phyloP scores from a whole-genome alignment of 805 yeast genomes.

The Candida endomychidarum region DNA sequence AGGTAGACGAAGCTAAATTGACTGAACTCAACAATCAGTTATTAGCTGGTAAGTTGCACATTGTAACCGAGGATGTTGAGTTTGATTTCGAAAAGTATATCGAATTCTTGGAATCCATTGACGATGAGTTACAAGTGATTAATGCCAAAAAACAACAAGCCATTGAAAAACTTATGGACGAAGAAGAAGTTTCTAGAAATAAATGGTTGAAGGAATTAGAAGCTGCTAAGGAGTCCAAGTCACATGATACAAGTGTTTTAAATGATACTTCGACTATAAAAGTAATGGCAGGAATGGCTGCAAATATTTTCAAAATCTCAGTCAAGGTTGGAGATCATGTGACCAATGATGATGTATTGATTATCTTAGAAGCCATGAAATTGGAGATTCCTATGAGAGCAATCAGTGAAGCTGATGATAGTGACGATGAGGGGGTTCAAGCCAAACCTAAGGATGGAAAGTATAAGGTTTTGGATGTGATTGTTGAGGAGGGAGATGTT shows the following conservation, averaged over 20 bases:
- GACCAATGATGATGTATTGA: constrained; percentile 18
- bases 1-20: constrained; percentile 41
- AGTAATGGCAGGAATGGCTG: constrained; percentile 28
- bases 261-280: constrained; percentile 23
- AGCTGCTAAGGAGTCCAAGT: constrained; percentile 20
- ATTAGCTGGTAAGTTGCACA: constrained; percentile 25
- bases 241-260: constrained; percentile 14
- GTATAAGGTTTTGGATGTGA: constrained; percentile 23
- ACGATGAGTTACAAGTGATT: constrained; percentile 23
- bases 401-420: constrained; percentile 15
- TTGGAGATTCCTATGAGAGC: constrained; percentile 33
- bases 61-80: constrained; percentile 25
- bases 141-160: constrained; percentile 12
- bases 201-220: constrained; percentile 24
- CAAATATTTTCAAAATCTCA: constrained; percentile 31
- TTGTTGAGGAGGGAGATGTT: constrained; percentile 32
- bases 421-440: constrained; percentile 15
- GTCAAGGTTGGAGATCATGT: constrained; percentile 22
- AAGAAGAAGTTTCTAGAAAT: constrained; percentile 18
- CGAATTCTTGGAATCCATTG: constrained; percentile 25
- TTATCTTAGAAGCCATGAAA: constrained; percentile 35
- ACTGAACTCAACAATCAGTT: constrained; percentile 25
- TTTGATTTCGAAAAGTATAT: constrained; percentile 33
- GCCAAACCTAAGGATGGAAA: background rate
- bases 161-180: constrained; percentile 16